phyloP scores from a whole-genome alignment of 139 green algal genomes.

The Chlamydomonas asymmetrica region DNA sequence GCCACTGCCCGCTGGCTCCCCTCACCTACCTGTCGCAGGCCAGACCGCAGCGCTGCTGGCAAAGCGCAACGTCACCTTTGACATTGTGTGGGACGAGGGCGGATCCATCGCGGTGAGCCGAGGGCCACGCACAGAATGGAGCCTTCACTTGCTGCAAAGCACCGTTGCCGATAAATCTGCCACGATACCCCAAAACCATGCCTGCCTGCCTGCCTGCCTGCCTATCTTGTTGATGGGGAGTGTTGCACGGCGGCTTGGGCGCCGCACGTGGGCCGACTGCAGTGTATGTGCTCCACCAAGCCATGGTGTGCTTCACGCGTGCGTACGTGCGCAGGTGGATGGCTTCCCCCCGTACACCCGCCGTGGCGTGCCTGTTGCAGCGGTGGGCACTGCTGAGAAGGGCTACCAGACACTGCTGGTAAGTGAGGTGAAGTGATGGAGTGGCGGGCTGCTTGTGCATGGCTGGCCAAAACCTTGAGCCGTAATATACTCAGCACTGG shows the following conservation, averaged over 20 bases:
- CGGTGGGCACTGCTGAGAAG: conserved; percentile 70
- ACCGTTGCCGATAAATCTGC: too few relatives aligned
- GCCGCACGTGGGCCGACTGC: not conserved
- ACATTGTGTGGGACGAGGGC: conserved; percentile 27
- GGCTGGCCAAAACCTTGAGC: too few relatives aligned
- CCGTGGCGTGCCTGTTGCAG: conserved; percentile 50
- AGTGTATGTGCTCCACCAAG: not conserved
- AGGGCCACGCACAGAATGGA: too few relatives aligned
- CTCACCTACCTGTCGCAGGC: too few relatives aligned
- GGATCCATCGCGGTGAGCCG: too few relatives aligned
- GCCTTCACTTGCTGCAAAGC: too few relatives aligned
- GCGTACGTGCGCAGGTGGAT: conserved; percentile 39
- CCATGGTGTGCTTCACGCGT: too few relatives aligned
- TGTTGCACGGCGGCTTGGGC: not conserved
- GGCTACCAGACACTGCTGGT: conserved; percentile 30
- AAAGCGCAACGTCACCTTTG: not conserved
- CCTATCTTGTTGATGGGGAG: not conserved
- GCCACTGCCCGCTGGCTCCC: not conserved
- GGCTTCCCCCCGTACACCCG: conserved; percentile 35
- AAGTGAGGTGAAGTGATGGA: too few relatives aligned
- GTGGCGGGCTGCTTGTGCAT: too few relatives aligned
- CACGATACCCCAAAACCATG: too few relatives aligned
- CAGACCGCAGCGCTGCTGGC: conserved; percentile 49
- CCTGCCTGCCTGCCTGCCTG: not conserved
- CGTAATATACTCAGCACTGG: too few relatives aligned